A percentile compares a stretch with the other conserved stretches of the same genome.
phyloP scores from a whole-genome alignment of 2,329 filamentous ascomycete species.

The Dothiorella sarmentorum region DNA sequence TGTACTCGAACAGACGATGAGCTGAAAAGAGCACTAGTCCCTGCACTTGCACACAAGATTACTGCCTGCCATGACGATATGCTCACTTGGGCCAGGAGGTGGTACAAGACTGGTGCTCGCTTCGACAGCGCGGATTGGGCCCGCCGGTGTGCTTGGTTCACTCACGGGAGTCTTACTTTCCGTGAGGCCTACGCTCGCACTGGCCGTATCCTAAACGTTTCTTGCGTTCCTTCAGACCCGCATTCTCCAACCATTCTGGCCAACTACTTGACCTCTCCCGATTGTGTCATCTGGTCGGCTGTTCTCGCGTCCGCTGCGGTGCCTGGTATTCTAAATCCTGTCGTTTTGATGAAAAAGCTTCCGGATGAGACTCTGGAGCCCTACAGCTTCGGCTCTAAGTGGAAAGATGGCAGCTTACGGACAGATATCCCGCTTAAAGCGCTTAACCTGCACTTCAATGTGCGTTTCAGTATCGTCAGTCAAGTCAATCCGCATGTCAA shows the following conservation, averaged over 20 bases:
- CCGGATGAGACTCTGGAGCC: slow-evolving; percentile 73
- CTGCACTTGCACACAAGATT: slow-evolving; percentile 80
- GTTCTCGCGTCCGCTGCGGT: slow-evolving; percentile 93
- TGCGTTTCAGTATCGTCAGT: slow-evolving; percentile 89
- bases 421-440: slow-evolving; percentile 95
- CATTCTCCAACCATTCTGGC: slow-evolving; percentile 89
- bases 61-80: slow-evolving; percentile 79
- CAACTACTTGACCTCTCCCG: slow-evolving; percentile 91
- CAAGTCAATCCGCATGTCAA: slow-evolving; percentile 97
- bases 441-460: slow-evolving; percentile 94
- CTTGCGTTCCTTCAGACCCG: slow-evolving; percentile 91
- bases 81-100: slow-evolving; percentile 72
- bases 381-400: slow-evolving; percentile 97
- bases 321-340: slow-evolving; percentile 90
- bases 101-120: slow-evolving; percentile 88
- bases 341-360: slow-evolving; percentile 87
- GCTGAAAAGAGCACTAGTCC: slow-evolving; percentile 77
- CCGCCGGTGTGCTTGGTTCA: slow-evolving; percentile 80
- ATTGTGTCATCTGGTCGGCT: slow-evolving; percentile 98
- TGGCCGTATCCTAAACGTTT: slow-evolving; percentile 90
- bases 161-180: slow-evolving; percentile 87
- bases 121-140: slow-evolving; percentile 97
- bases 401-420: slow-evolving; percentile 93
- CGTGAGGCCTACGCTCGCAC: slow-evolving; percentile 91
- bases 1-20: slow-evolving; percentile 91